A percentile compares a stretch with the other conserved stretches of the same genome.
phyloP scores from a whole-genome alignment of 2,329 filamentous ascomycete genomes.

The Clonostachys solani region DNA sequence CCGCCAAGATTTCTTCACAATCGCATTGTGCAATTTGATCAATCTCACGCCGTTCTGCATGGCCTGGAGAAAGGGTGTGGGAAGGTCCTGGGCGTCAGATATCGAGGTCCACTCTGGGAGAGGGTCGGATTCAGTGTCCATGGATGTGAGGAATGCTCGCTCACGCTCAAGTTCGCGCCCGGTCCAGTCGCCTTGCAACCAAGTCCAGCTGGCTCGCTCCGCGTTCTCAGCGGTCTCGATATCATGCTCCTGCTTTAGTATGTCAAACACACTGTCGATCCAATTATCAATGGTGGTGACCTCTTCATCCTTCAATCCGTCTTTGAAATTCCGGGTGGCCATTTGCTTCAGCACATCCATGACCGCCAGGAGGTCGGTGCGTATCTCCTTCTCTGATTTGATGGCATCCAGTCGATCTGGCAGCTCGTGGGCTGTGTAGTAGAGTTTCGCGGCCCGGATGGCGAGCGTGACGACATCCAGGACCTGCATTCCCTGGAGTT shows the following conservation, averaged over 20 bases:
- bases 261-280: constrained; percentile 72
- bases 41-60: constrained; percentile 78
- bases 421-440: constrained; percentile 89
- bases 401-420: constrained; percentile 82
- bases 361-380: constrained; percentile 77
- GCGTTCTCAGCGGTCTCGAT: constrained; percentile 69
- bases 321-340: constrained; percentile 80
- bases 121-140: constrained; percentile 55
- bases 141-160: constrained; percentile 73
- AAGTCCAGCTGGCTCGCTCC: constrained; percentile 72
- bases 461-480: constrained; percentile 90
- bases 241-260: constrained; percentile 73
- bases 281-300: constrained; percentile 70
- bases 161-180: constrained; percentile 74
- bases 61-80: constrained; percentile 68
- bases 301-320: constrained; percentile 77
- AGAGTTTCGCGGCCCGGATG: constrained; percentile 93
- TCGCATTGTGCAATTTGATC: constrained; percentile 84
- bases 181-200: constrained; percentile 76
- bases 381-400: constrained; percentile 80
- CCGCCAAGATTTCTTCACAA: constrained; percentile 77
- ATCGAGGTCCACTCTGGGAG: constrained; percentile 65
- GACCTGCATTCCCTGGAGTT: constrained; percentile 87
- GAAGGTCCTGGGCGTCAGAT: constrained; percentile 34
- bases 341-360: constrained; percentile 91